A percentile compares a stretch with the other conserved stretches of the same genome.
These are phyloP conservation scores for Plicaturopsis crispa DNA, from an alignment of 768 basidiomycete species.

Conservation along the genomic window DNA sequence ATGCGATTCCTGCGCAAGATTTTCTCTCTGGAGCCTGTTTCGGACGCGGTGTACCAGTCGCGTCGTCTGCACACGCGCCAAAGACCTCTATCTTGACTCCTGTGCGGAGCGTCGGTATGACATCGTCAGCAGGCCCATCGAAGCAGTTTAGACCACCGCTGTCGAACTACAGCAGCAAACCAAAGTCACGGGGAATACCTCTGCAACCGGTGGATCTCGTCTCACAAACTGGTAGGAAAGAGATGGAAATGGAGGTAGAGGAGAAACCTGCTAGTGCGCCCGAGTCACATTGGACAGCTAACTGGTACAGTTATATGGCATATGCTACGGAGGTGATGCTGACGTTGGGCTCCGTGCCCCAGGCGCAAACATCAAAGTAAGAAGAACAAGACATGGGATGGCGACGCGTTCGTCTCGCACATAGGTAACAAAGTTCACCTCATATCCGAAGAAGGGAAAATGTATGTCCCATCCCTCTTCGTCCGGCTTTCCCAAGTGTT, in stretches of 20 bases:
- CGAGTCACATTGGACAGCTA: conserved; percentile 56
- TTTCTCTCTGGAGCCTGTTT: conserved; percentile 65
- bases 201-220: conserved; percentile 33
- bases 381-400: conserved; percentile 88
- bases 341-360: no score
- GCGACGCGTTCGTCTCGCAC: conserved; percentile 57
- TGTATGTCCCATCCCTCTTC: conserved; percentile 33
- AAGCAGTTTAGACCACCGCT: no score
- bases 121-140: no score
- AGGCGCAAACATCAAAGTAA: conserved; percentile 68
- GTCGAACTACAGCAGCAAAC: no score
- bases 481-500: background rate
- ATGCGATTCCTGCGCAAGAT: conserved; percentile 42
- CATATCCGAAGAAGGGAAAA: conserved; percentile 63
- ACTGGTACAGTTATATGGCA: conserved; percentile 41
- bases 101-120: no score
- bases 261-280: conserved; percentile 6
- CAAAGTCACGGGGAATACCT: conserved; percentile 25
- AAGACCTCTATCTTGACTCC: no score
- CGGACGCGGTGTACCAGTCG: conserved; percentile 23
- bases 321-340: background rate
- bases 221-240: conserved; percentile 12
- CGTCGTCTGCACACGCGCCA: conserved; percentile 10
- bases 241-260: no score
- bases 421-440: conserved; percentile 45